These are phyloP conservation scores for Yarrowia yakushimensis DNA, from an alignment of 805 yeast genomes.

Conservation along the genomic window DNA sequence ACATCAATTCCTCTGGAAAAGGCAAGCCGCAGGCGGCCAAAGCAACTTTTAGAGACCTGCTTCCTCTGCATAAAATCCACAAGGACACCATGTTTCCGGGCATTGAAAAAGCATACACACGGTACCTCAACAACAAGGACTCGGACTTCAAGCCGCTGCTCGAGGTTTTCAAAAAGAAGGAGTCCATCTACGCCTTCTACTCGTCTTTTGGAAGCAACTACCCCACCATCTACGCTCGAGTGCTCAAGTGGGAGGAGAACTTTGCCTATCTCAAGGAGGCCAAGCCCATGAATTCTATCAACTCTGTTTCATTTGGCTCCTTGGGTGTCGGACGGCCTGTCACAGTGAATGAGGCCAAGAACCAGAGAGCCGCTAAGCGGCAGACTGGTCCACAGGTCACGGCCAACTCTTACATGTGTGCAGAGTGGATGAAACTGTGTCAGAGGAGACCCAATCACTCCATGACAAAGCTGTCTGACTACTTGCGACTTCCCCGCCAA, in stretches of 20 bases:
- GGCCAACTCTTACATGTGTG: constrained; percentile 3
- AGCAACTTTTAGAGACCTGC: not conserved
- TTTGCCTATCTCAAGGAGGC: constrained; percentile 2
- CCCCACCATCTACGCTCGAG: not conserved
- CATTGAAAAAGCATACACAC: not conserved
- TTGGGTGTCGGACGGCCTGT: constrained; percentile 8
- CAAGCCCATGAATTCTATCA: constrained; percentile 3
- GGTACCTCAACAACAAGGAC: not conserved
- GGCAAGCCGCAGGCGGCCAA: constrained; percentile 19
- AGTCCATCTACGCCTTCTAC: not conserved
- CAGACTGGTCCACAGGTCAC: not conserved
- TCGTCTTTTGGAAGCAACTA: not conserved
- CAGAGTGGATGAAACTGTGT: constrained; percentile 3
- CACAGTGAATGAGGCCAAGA: not conserved
- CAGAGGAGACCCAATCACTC: not conserved
- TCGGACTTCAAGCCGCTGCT: not conserved
- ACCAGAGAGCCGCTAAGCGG: not conserved
- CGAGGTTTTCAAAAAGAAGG: constrained; percentile 4
- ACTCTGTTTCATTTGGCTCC: not conserved
- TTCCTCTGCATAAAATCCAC: constrained; percentile 7
- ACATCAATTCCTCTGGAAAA: constrained; percentile 15
- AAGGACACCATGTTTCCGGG: constrained; percentile 1
- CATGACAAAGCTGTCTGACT: not conserved
- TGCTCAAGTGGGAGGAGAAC: constrained; percentile 7
- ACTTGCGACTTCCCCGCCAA: not conserved